Evolutionary conservation across 306 rosid genomes (phyloP).

Genomic region (Casuarina cunninghamiana): DNA sequence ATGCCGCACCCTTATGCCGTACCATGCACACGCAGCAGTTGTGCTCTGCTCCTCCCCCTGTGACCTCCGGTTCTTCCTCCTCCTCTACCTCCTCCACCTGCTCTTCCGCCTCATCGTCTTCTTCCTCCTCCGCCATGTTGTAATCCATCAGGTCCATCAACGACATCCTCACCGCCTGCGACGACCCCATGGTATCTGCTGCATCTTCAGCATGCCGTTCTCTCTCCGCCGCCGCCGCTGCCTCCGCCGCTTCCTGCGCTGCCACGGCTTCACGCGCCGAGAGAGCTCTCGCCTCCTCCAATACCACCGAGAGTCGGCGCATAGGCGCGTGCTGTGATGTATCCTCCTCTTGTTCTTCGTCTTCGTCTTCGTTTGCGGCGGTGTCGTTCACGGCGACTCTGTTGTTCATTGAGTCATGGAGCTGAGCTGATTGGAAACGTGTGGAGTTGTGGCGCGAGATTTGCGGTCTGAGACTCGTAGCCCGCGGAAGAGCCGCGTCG

Average conservation of each 20-base stretch:
- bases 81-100: slow-evolving; percentile 27
- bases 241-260: slow-evolving; percentile 50
- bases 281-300: slow-evolving; percentile 47
- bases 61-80: slow-evolving; percentile 19
- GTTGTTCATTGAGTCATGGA: slow-evolving; percentile 28
- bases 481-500: slow-evolving; percentile 3
- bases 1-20: slow-evolving; percentile 64
- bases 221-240: slow-evolving; percentile 9
- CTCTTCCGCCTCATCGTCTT: slow-evolving; percentile 44
- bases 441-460: slow-evolving; percentile 43
- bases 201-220: not conserved
- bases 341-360: slow-evolving; percentile 12
- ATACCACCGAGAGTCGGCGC: slow-evolving; percentile 36
- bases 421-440: slow-evolving; percentile 11
- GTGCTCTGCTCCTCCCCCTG: slow-evolving; percentile 38
- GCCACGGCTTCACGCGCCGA: slow-evolving; percentile 58
- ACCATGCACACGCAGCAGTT: slow-evolving; percentile 86
- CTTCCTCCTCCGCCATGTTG: slow-evolving; percentile 67
- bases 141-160: slow-evolving; percentile 87
- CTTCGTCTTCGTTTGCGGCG: slow-evolving; percentile 26
- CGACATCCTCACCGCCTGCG: slow-evolving; percentile 53
- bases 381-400: slow-evolving; percentile 18
- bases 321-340: slow-evolving; percentile 30
- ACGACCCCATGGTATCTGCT: slow-evolving; percentile 19
- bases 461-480: slow-evolving; percentile 21